Percentiles rank a stretch among this genome's conserved stretches.
Conservation (phyloP, 345 rosid species). For the Heritiera fomes region DNA sequence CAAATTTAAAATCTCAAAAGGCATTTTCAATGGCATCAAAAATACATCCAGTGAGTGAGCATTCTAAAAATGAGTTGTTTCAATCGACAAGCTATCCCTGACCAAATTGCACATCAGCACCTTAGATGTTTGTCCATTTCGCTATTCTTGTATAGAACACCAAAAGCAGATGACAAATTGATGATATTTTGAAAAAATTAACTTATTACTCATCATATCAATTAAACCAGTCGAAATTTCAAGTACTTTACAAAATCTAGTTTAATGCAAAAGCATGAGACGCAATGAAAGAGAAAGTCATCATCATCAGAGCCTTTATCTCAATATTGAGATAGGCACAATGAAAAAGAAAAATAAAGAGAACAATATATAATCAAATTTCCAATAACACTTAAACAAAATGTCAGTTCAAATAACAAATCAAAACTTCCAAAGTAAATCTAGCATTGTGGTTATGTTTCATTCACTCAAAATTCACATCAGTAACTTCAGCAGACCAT, state of each 20-base stretch:
- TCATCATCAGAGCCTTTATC: too few relatives aligned
- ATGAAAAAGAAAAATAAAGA: background rate
- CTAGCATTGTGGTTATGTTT: background rate
- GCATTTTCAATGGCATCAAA: constrained; percentile 3
- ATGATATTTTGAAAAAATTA: background rate
- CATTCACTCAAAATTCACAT: background rate
- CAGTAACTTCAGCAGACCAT: background rate
- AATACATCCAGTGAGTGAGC: background rate
- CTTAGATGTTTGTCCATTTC: background rate
- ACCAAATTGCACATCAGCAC: background rate
- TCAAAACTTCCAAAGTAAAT: background rate
- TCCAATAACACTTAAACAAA: background rate
- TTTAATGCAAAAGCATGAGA: background rate
- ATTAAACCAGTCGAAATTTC: background rate
- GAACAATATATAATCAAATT: background rate
- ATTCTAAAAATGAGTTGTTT: constrained; percentile 2
- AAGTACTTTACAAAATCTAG: background rate
- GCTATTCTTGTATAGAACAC: background rate
- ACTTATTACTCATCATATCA: background rate
- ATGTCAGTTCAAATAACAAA: background rate
- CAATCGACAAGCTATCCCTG: background rate
- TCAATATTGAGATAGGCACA: too few relatives aligned
- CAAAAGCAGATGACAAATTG: background rate
- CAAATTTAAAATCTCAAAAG: background rate
- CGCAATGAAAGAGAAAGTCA: background rate